Evolutionary conservation across 2,329 filamentous ascomycete species (phyloP).

Genomic region (Trichoderma sp.): DNA sequence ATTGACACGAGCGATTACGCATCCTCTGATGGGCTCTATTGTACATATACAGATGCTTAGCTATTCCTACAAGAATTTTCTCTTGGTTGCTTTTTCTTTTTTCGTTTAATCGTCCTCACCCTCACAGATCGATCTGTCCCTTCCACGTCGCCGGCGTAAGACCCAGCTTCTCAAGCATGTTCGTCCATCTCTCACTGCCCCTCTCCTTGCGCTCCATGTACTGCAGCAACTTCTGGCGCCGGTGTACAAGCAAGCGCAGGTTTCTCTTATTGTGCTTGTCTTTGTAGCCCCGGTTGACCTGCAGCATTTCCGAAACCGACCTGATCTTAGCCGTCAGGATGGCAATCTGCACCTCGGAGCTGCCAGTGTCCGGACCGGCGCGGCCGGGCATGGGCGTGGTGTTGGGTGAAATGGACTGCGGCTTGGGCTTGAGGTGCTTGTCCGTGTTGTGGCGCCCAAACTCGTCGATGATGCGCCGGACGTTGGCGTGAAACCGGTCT

Average conservation of each 20-base stretch:
- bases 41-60: slow-evolving; percentile 51
- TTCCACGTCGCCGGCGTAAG: slow-evolving; percentile 87
- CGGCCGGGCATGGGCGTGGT: slow-evolving; percentile 53
- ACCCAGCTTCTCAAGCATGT: slow-evolving; percentile 81
- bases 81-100: slow-evolving; percentile 16
- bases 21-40: slow-evolving; percentile 46
- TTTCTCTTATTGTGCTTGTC: slow-evolving; percentile 96
- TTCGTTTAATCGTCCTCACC: not conserved
- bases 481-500: slow-evolving; percentile 79
- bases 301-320: slow-evolving; percentile 71
- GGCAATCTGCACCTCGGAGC: slow-evolving; percentile 95
- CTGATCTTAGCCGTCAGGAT: slow-evolving; percentile 94
- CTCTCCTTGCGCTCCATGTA: slow-evolving; percentile 90
- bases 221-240: slow-evolving; percentile 80
- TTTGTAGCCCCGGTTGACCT: slow-evolving; percentile 68
- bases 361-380: slow-evolving; percentile 89
- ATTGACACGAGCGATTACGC: slow-evolving; percentile 31
- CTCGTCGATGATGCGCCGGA: slow-evolving; percentile 78
- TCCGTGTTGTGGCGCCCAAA: slow-evolving; percentile 95
- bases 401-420: slow-evolving; percentile 49
- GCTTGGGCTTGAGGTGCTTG: slow-evolving; percentile 63
- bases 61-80: slow-evolving; percentile 43
- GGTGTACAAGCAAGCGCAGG: slow-evolving; percentile 80
- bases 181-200: slow-evolving; percentile 85
- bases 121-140: slow-evolving; percentile 68